Evolutionary conservation across 495 filamentous ascomycete species (phyloP).

Genomic region (Bathelium albidoporum): DNA sequence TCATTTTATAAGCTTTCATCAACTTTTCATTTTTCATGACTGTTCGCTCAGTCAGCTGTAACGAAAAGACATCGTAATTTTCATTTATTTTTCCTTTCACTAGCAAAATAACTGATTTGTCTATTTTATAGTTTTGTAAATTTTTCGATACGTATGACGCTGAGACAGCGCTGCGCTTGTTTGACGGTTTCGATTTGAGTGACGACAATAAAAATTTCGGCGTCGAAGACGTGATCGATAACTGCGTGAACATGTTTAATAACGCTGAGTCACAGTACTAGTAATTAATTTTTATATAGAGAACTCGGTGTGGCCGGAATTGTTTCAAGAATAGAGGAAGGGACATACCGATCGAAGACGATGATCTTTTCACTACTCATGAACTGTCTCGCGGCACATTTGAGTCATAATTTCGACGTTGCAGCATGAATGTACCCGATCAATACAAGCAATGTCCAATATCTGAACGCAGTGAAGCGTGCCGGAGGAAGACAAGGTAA

Average conservation of each 20-base stretch:
- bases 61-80: no score
- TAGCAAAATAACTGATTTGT: no score
- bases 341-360: not conserved
- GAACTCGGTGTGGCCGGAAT: conserved; percentile 27
- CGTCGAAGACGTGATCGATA: conserved; percentile 40
- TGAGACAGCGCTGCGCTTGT: conserved; percentile 35
- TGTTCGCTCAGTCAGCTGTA: no score
- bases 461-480: conserved; percentile 24
- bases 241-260: conserved; percentile 38
- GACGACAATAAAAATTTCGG: conserved; percentile 36
- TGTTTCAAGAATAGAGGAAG: conserved; percentile 12
- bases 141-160: no score
- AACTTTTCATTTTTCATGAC: no score
- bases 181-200: conserved; percentile 41
- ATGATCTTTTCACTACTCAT: conserved; percentile 28
- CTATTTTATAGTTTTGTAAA: no score
- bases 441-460: conserved; percentile 10
- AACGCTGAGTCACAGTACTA: conserved; percentile 22
- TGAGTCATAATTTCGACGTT: conserved; percentile 1
- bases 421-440: conserved; percentile 15
- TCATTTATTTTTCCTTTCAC: no score
- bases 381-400: conserved; percentile 20
- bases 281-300: conserved; percentile 24
- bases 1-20: no score
- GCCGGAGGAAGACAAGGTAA: conserved; percentile 29